These are phyloP conservation scores for Spathaspora arborariae DNA, from an alignment of 805 yeast genomes.

Conservation along the genomic window DNA sequence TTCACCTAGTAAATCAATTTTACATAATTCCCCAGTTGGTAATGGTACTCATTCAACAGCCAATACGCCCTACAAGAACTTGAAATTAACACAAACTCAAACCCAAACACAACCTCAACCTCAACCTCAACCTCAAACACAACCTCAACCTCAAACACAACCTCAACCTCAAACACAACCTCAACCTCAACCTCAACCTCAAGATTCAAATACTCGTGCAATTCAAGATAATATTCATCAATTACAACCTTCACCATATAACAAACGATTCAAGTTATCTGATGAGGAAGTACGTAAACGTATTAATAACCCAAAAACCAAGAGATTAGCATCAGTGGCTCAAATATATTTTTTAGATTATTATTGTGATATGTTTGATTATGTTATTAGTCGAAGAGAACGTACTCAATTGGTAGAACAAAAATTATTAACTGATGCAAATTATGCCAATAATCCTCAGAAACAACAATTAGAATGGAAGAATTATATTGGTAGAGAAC, in stretches of 20 bases:
- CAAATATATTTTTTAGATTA: conserved; percentile 93
- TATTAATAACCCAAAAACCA: conserved; percentile 72
- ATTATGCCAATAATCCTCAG: conserved; percentile 29
- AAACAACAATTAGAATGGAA: conserved; percentile 56
- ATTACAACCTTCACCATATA: conserved; percentile 24
- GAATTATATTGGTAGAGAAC: conserved; percentile 77
- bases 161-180: conserved; percentile 9
- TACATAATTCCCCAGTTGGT: conserved; percentile 26
- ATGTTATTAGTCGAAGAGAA: conserved; percentile 81
- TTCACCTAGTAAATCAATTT: conserved; percentile 35
- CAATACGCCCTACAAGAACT: conserved; percentile 7
- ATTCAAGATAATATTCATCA: conserved; percentile 28
- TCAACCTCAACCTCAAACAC: conserved; percentile 2
- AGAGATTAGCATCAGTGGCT: conserved; percentile 83
- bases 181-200: conserved; percentile 13
- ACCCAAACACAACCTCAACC: conserved; percentile 1
- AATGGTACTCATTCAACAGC: neutral
- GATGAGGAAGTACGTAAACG: conserved; percentile 50
- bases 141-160: conserved; percentile 8
- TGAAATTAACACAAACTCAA: conserved; percentile 5
- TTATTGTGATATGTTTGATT: conserved; percentile 94
- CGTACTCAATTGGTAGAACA: conserved; percentile 69
- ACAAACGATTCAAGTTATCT: conserved; percentile 14
- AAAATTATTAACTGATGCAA: conserved; percentile 50
- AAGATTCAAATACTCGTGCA: conserved; percentile 8